Percentiles rank a stretch among this genome's conserved stretches.
Evolutionary conservation across 2,329 filamentous ascomycete species (phyloP).

Genomic region (Leptographium radiaticola): DNA sequence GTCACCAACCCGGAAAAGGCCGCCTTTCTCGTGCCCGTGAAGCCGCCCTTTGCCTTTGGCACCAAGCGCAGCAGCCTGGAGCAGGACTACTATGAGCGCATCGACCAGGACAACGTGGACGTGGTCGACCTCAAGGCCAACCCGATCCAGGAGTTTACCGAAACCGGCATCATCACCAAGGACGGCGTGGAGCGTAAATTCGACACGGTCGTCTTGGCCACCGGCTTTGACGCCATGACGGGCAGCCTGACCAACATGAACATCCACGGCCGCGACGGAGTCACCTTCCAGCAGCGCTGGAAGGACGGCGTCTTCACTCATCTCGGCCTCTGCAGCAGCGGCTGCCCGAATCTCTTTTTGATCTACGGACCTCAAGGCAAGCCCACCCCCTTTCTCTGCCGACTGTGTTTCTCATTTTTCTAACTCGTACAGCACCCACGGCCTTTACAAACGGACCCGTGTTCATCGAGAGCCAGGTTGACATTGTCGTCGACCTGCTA

Average conservation of each 20-base stretch:
- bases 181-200: conserved; percentile 24
- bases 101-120: conserved; percentile 30
- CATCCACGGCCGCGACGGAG: conserved; percentile 15
- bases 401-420: neutral
- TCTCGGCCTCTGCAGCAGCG: conserved; percentile 11
- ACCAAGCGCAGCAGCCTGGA: conserved; percentile 33
- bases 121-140: conserved; percentile 30
- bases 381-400: neutral
- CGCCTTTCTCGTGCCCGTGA: conserved; percentile 26
- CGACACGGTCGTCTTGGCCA: conserved; percentile 21
- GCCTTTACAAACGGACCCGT: conserved; percentile 12
- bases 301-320: conserved; percentile 17
- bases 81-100: conserved; percentile 34
- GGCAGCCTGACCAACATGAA: conserved; percentile 19
- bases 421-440: conserved; percentile 7
- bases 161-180: conserved; percentile 23
- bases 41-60: conserved; percentile 31
- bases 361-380: conserved; percentile 9
- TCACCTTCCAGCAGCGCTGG: conserved; percentile 20
- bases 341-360: conserved; percentile 11
- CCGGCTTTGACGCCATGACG: conserved; percentile 22
- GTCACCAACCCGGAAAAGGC: conserved; percentile 19
- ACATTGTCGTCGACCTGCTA: conserved; percentile 9
- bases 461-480: conserved; percentile 9
- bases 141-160: conserved; percentile 26